Evolutionary conservation across 2,329 filamentous ascomycete species (phyloP).

Genomic region (Bipolaris sorokiniana): DNA sequence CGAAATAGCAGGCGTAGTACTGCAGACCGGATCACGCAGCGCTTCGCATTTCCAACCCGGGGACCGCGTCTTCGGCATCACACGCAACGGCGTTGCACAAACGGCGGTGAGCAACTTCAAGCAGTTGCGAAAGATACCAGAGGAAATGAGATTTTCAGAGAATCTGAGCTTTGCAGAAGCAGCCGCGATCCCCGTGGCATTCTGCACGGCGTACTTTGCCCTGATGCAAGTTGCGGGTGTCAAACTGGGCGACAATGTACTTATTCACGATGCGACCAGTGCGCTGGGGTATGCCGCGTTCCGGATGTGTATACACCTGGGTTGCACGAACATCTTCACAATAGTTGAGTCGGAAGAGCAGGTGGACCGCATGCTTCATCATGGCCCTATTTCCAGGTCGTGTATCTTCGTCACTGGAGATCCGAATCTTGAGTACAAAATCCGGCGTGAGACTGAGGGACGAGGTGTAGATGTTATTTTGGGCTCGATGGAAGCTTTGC

Average conservation of each 20-base stretch:
- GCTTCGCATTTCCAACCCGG: conserved; percentile 5
- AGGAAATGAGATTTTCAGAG: background rate
- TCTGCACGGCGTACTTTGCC: conserved; percentile 7
- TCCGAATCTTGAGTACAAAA: conserved; percentile 3
- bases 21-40: background rate
- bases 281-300: conserved; percentile 6
- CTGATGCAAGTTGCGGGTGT: background rate
- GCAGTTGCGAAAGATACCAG: conserved; percentile 18
- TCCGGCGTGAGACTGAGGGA: conserved; percentile 23
- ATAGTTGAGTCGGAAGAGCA: conserved; percentile 23
- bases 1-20: conserved; percentile 27
- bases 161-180: conserved; percentile 21
- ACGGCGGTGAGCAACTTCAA: conserved; percentile 8
- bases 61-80: conserved; percentile 19
- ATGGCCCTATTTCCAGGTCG: conserved; percentile 21
- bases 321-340: conserved; percentile 6
- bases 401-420: conserved; percentile 29
- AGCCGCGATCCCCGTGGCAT: conserved; percentile 17
- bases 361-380: conserved; percentile 9
- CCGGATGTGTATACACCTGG: background rate
- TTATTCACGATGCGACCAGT: conserved; percentile 7
- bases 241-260: background rate
- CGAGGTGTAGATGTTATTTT: conserved; percentile 45
- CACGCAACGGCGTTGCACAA: conserved; percentile 11
- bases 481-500: conserved; percentile 35